Percentiles rank a stretch among this genome's conserved stretches.
Conservation (phyloP, 495 filamentous ascomycete species). For the Oidiodendron maius region DNA sequence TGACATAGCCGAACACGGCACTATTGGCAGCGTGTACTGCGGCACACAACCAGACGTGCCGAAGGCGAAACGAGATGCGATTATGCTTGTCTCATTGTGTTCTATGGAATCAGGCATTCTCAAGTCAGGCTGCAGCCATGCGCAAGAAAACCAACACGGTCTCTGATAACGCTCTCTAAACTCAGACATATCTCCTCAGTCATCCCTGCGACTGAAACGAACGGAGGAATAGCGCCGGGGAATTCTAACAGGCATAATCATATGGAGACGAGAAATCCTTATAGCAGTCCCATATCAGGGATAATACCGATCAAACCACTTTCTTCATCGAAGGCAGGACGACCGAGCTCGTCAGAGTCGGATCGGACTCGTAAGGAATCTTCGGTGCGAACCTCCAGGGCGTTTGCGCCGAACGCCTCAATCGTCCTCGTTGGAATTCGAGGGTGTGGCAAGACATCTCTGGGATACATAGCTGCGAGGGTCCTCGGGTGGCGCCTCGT, state of each 20-base stretch:
- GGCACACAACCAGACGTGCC: too few species aligned
- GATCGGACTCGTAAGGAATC: neutral
- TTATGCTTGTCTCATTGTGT: too few species aligned
- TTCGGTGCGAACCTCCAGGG: slow-evolving; percentile 4
- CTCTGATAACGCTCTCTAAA: too few species aligned
- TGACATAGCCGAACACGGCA: too few species aligned
- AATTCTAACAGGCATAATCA: neutral
- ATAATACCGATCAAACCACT: neutral
- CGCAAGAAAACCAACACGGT: too few species aligned
- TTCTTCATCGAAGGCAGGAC: neutral
- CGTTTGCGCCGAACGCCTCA: slow-evolving; percentile 55
- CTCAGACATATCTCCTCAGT: too few species aligned
- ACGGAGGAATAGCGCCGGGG: neutral
- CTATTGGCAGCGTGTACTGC: too few species aligned
- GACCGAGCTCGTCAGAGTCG: neutral
- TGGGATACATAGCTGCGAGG: slow-evolving; percentile 66
- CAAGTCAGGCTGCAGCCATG: too few species aligned
- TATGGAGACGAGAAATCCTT: slow-evolving; percentile 5
- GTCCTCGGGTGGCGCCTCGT: slow-evolving; percentile 63
- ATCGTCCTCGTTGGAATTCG: slow-evolving; percentile 68
- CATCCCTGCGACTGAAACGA: neutral
- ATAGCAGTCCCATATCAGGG: neutral
- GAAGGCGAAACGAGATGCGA: too few species aligned
- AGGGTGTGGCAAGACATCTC: slow-evolving; percentile 69
- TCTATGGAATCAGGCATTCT: too few species aligned